These are phyloP conservation scores for Hebeloma cylindrosporum DNA, from an alignment of 768 basidiomycete species.

Conservation along the genomic window DNA sequence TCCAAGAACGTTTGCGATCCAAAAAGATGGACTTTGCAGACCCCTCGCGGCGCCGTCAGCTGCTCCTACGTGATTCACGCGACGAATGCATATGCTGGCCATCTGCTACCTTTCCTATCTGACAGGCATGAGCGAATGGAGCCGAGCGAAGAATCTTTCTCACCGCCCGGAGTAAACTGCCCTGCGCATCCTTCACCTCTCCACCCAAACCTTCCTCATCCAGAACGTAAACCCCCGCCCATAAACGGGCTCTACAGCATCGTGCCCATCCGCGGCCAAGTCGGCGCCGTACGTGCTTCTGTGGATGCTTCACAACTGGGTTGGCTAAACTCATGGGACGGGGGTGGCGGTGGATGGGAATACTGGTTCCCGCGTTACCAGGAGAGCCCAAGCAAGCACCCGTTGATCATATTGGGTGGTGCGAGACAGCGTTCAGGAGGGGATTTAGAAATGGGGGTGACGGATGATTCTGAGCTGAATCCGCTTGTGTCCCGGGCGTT, in stretches of 20 bases:
- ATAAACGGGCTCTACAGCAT: conserved; percentile 36
- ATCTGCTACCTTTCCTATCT: conserved; percentile 69
- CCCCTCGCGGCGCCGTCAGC: conserved; percentile 62
- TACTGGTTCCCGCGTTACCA: conserved; percentile 79
- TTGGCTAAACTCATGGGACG: conserved; percentile 45
- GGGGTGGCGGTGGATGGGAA: conserved; percentile 51
- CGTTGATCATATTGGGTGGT: conserved; percentile 75
- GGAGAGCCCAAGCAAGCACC: conserved; percentile 40
- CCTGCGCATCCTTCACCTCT: background rate
- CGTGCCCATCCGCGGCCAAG: conserved; percentile 73
- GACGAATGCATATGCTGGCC: conserved; percentile 80
- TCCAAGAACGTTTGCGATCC: background rate
- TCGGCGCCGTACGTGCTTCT: conserved; percentile 42
- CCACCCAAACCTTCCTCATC: background rate
- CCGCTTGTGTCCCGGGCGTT: conserved; percentile 46
- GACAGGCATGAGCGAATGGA: conserved; percentile 28
- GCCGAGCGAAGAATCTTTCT: background rate
- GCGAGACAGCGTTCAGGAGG: conserved; percentile 48
- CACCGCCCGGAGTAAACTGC: background rate
- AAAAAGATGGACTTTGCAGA: conserved; percentile 51
- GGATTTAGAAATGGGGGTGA: conserved; percentile 46
- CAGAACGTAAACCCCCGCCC: background rate
- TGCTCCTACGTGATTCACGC: conserved; percentile 77
- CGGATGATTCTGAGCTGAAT: conserved; percentile 61
- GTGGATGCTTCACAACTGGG: conserved; percentile 40